Evolutionary conservation across 768 basidiomycete genomes (phyloP).

Genomic region (Lentinula raphanica): DNA sequence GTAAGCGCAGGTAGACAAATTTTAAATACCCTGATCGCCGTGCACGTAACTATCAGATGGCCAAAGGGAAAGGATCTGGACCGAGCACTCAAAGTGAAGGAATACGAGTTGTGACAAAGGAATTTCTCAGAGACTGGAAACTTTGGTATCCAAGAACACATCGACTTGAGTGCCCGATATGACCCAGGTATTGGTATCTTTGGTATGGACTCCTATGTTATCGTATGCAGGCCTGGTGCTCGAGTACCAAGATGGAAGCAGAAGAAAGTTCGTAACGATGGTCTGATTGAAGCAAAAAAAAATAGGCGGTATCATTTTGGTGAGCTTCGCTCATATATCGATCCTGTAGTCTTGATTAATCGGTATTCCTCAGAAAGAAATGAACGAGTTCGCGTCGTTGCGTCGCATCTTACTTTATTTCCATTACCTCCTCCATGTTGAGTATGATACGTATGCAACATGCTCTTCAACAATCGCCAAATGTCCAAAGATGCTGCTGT

Average conservation of each 20-base stretch:
- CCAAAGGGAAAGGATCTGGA: conserved; percentile 99
- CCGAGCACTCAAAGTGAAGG: conserved; percentile 99
- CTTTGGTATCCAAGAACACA: conserved; percentile 99
- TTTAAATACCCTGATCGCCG: too few relatives aligned
- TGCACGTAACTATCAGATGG: conserved; percentile 97
- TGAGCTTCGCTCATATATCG: conserved; percentile 28
- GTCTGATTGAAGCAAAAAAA: conserved; percentile 99
- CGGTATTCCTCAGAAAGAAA: conserved; percentile 9
- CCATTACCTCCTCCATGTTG: too few relatives aligned
- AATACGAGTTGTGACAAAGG: conserved; percentile 94
- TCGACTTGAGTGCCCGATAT: conserved; percentile 97
- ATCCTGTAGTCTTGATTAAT: not conserved
- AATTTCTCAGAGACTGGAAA: conserved; percentile 99
- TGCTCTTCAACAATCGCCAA: too few relatives aligned
- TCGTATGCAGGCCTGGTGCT: conserved; percentile 93
- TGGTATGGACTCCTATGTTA: conserved; percentile 98
- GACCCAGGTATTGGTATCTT: conserved; percentile 99
- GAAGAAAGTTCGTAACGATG: conserved; percentile 81
- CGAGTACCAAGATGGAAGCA: conserved; percentile 90
- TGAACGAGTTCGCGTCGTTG: conserved; percentile 3
- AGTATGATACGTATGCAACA: too few relatives aligned
- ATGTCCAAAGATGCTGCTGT: too few relatives aligned
- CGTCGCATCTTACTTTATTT: conserved; percentile 1
- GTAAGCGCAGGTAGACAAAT: too few relatives aligned
- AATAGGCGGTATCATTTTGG: conserved; percentile 95